These are phyloP conservation scores for Lanmaoa pseudosensibilis DNA, from an alignment of 768 basidiomycete genomes.

Conservation along the genomic window DNA sequence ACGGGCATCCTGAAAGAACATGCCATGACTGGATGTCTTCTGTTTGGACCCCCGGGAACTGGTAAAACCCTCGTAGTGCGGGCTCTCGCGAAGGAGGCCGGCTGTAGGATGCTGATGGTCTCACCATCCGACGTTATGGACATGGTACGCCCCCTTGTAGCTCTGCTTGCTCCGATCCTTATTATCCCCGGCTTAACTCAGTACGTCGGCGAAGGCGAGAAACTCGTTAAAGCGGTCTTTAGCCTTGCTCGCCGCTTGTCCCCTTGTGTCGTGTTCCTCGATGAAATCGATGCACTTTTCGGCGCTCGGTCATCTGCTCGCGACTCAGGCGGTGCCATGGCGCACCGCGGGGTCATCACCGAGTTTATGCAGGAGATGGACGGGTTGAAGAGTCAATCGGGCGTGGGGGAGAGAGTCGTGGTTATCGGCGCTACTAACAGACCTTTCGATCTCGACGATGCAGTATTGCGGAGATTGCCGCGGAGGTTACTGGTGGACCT, in stretches of 20 bases:
- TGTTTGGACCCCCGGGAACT: slow-evolving; percentile 93
- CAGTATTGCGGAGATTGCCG: slow-evolving; percentile 85
- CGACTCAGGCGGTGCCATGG: slow-evolving; percentile 75
- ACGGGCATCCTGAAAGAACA: slow-evolving; percentile 90
- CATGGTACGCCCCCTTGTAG: slow-evolving; percentile 58
- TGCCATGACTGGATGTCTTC: slow-evolving; percentile 84
- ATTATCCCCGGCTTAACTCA: slow-evolving; percentile 28
- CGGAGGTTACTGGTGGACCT: slow-evolving; percentile 86
- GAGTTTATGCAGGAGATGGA: slow-evolving; percentile 99
- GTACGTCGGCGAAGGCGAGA: slow-evolving; percentile 90
- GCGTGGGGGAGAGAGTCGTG: slow-evolving; percentile 74
- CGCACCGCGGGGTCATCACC: slow-evolving; percentile 85
- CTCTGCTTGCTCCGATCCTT: neutral
- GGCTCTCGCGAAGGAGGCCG: slow-evolving; percentile 90
- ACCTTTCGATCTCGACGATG: slow-evolving; percentile 89
- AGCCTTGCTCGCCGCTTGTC: slow-evolving; percentile 80
- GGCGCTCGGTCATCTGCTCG: slow-evolving; percentile 78
- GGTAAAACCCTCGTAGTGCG: slow-evolving; percentile 90
- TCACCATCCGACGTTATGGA: slow-evolving; percentile 96
- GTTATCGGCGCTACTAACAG: slow-evolving; percentile 95
- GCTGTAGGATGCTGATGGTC: slow-evolving; percentile 88
- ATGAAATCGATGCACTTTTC: slow-evolving; percentile 93
- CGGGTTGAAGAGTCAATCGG: slow-evolving; percentile 62
- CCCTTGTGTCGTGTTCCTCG: slow-evolving; percentile 92
- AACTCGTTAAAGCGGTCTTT: slow-evolving; percentile 87